Evolutionary conservation across 164 flowering plant genomes (phyloP).

Genomic region (Stephania yunnanensis): DNA sequence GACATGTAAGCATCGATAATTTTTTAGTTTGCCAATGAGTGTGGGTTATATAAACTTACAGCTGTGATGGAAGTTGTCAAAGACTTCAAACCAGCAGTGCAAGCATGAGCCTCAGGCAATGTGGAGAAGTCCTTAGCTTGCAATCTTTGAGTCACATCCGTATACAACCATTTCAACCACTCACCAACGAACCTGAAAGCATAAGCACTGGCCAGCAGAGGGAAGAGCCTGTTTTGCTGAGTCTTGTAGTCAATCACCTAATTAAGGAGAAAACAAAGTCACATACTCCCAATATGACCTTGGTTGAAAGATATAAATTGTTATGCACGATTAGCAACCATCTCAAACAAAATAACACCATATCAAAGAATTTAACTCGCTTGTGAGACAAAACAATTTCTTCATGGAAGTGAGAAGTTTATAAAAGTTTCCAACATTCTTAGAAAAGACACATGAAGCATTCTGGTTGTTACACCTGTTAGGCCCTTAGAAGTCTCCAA

Average conservation of each 20-base stretch:
- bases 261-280: slow-evolving; percentile 10
- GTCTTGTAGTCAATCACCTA: slow-evolving; percentile 98
- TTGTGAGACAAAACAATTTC: neutral
- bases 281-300: too few species aligned
- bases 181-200: slow-evolving; percentile 96
- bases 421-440: neutral
- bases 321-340: neutral
- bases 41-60: slow-evolving; percentile 36
- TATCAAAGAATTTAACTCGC: neutral
- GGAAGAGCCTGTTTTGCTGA: slow-evolving; percentile 95
- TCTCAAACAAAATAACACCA: neutral
- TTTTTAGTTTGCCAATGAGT: neutral
- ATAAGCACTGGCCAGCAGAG: slow-evolving; percentile 94
- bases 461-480: neutral
- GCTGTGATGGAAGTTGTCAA: slow-evolving; percentile 88
- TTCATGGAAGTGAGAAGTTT: neutral
- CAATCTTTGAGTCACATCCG: slow-evolving; percentile 81
- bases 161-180: slow-evolving; percentile 93
- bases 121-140: slow-evolving; percentile 86
- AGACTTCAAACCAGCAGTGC: slow-evolving; percentile 99
- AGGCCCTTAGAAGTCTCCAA: neutral
- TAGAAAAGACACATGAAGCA: too few species aligned
- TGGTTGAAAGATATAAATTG: neutral
- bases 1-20: neutral
- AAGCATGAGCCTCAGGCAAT: slow-evolving; percentile 99